Evolutionary conservation across 139 green algal species (phyloP).

Genomic region (Zygnema circumcarinatum): DNA sequence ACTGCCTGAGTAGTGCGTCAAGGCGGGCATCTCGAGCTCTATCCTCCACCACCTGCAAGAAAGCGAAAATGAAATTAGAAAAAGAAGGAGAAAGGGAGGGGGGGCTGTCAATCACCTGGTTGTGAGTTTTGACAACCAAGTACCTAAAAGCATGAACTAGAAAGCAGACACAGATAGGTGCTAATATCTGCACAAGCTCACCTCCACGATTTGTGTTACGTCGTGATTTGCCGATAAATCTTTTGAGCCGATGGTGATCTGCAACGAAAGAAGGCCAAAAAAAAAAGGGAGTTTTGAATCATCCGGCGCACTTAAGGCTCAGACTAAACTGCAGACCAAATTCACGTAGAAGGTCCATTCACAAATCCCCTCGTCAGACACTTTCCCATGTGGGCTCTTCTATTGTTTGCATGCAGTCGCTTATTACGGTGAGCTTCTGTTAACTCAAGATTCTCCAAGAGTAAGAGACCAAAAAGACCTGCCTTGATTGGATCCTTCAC

Average conservation of each 20-base stretch:
- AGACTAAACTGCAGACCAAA: too few species aligned
- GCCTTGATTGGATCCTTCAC: constrained; percentile 74
- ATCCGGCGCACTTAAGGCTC: too few species aligned
- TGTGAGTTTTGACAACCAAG: constrained; percentile 33
- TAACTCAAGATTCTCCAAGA: not conserved
- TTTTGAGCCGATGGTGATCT: constrained; percentile 60
- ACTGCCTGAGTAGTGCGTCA: constrained; percentile 77
- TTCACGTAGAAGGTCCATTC: too few species aligned
- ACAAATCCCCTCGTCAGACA: too few species aligned
- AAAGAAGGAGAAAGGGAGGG: constrained; percentile 5
- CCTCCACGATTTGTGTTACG: constrained; percentile 88
- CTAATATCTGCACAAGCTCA: constrained; percentile 62
- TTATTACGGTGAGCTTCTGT: not conserved
- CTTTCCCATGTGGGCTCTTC: not conserved
- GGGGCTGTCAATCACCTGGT: constrained; percentile 20
- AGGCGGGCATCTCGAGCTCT: constrained; percentile 72
- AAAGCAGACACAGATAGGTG: not conserved
- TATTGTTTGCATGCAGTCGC: not conserved
- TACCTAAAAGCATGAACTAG: too few species aligned
- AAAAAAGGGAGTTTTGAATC: too few species aligned
- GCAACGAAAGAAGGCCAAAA: too few species aligned
- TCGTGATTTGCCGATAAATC: constrained; percentile 88
- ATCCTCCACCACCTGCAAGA: constrained; percentile 74
- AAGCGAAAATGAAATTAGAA: not conserved
- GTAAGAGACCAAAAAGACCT: constrained; percentile 59